A percentile compares a stretch with the other conserved stretches of the same genome.
Conservation (phyloP, 1,284 basidiomycete genomes). For the Peniophora sp. region DNA sequence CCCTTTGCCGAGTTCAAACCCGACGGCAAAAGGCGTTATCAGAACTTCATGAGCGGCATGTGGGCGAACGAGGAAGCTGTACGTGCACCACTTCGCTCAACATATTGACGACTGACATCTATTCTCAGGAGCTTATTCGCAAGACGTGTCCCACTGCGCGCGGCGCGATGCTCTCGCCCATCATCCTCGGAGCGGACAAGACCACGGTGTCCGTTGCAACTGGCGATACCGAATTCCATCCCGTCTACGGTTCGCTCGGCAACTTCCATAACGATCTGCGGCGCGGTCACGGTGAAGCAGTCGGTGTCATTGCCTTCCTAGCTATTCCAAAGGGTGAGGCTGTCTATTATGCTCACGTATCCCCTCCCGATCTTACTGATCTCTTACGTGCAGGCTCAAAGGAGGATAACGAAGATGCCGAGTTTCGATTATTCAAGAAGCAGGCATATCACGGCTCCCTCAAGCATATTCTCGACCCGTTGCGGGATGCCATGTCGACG, state of each 20-base stretch:
- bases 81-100: too few species aligned
- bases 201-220: conserved; percentile 6
- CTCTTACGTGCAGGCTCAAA: neutral
- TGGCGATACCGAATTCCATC: conserved; percentile 2
- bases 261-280: conserved; percentile 1
- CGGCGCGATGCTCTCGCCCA: conserved; percentile 1
- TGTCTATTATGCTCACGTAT: neutral
- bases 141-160: neutral
- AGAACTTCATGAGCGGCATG: conserved; percentile 19
- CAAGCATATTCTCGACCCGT: conserved; percentile 9
- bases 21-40: conserved; percentile 1
- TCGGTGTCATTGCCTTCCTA: conserved; percentile 2
- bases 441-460: neutral
- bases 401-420: neutral
- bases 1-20: conserved; percentile 8
- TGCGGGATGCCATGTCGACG: conserved; percentile 10
- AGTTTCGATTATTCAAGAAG: conserved; percentile 11
- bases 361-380: neutral
- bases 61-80: conserved; percentile 15
- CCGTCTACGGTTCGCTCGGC: conserved; percentile 1
- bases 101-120: too few species aligned
- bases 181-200: conserved; percentile 4
- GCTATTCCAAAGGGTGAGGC: conserved; percentile 1
- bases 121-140: neutral
- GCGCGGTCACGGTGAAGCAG: conserved; percentile 2